These are phyloP conservation scores for Orbilia oligospora DNA, from an alignment of 2,329 filamentous ascomycete genomes.

Conservation along the genomic window DNA sequence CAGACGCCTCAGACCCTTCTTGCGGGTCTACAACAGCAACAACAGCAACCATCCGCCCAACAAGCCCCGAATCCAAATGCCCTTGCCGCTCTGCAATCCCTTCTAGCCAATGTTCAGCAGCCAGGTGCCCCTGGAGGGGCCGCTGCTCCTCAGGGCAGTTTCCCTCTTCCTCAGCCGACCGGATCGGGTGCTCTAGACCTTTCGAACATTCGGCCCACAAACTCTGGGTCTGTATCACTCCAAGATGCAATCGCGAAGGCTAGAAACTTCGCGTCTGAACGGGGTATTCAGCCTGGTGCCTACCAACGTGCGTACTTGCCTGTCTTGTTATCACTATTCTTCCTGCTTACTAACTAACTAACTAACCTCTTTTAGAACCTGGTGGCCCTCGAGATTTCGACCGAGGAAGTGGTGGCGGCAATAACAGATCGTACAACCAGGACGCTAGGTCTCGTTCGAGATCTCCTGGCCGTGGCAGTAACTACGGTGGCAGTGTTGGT, in stretches of 20 bases:
- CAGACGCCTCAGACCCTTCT: slow-evolving; percentile 47
- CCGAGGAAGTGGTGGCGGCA: slow-evolving; percentile 61
- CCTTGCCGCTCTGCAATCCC: slow-evolving; percentile 48
- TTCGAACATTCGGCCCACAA: slow-evolving; percentile 82
- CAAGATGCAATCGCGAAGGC: slow-evolving; percentile 88
- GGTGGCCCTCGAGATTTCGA: slow-evolving; percentile 47
- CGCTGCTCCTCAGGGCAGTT: slow-evolving; percentile 67
- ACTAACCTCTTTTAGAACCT: slow-evolving; percentile 58
- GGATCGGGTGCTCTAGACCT: slow-evolving; percentile 83
- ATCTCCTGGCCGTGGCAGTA: slow-evolving; percentile 78
- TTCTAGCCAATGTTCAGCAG: slow-evolving; percentile 45
- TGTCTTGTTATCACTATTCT: neutral
- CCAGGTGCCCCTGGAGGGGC: slow-evolving; percentile 45
- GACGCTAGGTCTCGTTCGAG: slow-evolving; percentile 77
- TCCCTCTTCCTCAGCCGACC: slow-evolving; percentile 76
- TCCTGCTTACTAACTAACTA: slow-evolving; percentile 62
- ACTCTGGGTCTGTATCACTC: slow-evolving; percentile 85
- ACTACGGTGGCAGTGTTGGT: slow-evolving; percentile 69
- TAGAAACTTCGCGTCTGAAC: slow-evolving; percentile 71
- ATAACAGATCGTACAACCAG: slow-evolving; percentile 69
- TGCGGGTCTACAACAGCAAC: slow-evolving; percentile 44
- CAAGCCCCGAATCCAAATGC: slow-evolving; percentile 37
- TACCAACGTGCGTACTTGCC: slow-evolving; percentile 39
- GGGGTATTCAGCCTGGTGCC: slow-evolving; percentile 61
- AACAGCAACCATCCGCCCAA: slow-evolving; percentile 47